Base-by-base conservation (phyloP, 805 yeast species). In the Starmerella vaccinii region DNA sequence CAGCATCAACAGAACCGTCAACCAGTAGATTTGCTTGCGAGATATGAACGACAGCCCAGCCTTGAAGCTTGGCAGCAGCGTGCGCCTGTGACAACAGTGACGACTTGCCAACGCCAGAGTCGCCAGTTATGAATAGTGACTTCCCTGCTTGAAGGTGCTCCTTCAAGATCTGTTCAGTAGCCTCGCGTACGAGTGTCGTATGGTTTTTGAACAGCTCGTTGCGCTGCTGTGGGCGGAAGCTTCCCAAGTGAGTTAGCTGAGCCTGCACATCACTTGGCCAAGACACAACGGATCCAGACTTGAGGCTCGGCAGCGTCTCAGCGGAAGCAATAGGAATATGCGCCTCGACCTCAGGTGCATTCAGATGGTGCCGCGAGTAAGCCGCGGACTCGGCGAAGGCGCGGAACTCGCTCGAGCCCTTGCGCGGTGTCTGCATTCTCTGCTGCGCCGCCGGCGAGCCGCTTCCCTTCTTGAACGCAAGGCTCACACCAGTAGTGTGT, bases 81-180 rank as follows among this genome's bases (percentile, higher is more conserved):
- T 82, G 82, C 1, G 81, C 71, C 65, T 88, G 95, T 0, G 89
- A 65, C 43, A 88, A 59, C 34, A 81, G 61, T 0, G 86, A 77
- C 3, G 90, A 76, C 69, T 88, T 89, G 7, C 97, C 97, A 10
- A 76, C 73, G 45, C 95, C 95, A 40, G 76, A 43, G 46, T 47
- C 56, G 49, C 55, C 65, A 33, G 41, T 55, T 35, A 56, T 39
- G 29, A 58, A 40, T 2, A 40, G 19, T 19, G 53, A 19, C 32
- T 54, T 41, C 35, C 53, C 52, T 2, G 44, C 49, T 29, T 5
- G 12, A 34, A 51, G 19, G 13, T 26, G 34, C 21, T 29, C 33
- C 16, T 40, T 12, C 39, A 43, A 33, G 6, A 51, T 16, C 10
- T 32, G 5, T 3, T 18, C 40, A 6, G 59, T 49, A 39, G 50